phyloP scores from a whole-genome alignment of 176 grass and related monocot species.

The Ananas comosus region DNA sequence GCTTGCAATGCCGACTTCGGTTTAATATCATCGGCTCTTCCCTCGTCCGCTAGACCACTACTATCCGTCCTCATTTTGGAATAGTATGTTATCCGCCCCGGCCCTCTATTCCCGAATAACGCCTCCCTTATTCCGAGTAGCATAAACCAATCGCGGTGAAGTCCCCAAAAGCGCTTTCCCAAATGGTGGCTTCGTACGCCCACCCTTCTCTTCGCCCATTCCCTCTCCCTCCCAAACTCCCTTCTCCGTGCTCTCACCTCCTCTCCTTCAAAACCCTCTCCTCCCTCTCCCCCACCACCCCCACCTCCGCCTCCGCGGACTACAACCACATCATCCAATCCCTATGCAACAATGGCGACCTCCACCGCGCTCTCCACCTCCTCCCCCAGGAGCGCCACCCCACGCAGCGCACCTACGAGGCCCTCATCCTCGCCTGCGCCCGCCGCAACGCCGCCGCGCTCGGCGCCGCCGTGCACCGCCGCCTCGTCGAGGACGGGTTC shows the following conservation, averaged over 20 bases:
- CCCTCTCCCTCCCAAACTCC: constrained; percentile 14
- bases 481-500: constrained; percentile 40
- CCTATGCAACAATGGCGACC: constrained; percentile 47
- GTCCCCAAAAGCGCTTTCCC: constrained; percentile 19
- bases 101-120: too few relatives aligned
- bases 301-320: not conserved
- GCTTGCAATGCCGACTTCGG: too few relatives aligned
- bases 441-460: constrained; percentile 23
- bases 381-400: constrained; percentile 48
- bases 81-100: too few relatives aligned
- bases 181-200: constrained; percentile 19
- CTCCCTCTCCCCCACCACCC: constrained; percentile 6
- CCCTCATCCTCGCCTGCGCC: constrained; percentile 45
- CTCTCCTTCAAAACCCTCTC: constrained; percentile 5
- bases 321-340: constrained; percentile 54
- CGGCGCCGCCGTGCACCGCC: constrained; percentile 34
- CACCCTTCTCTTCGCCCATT: constrained; percentile 9
- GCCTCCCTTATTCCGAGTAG: too few relatives aligned
- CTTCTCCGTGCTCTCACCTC: not conserved
- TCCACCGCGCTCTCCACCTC: constrained; percentile 42
- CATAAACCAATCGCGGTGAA: not conserved
- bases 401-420: constrained; percentile 68
- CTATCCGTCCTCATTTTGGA: too few relatives aligned
- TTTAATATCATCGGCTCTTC: too few relatives aligned
- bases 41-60: too few relatives aligned